A percentile compares a stretch with the other conserved stretches of the same genome.
These are phyloP conservation scores for Cladorrhinum samala DNA, from an alignment of 495 filamentous ascomycete genomes.

Conservation along the genomic window DNA sequence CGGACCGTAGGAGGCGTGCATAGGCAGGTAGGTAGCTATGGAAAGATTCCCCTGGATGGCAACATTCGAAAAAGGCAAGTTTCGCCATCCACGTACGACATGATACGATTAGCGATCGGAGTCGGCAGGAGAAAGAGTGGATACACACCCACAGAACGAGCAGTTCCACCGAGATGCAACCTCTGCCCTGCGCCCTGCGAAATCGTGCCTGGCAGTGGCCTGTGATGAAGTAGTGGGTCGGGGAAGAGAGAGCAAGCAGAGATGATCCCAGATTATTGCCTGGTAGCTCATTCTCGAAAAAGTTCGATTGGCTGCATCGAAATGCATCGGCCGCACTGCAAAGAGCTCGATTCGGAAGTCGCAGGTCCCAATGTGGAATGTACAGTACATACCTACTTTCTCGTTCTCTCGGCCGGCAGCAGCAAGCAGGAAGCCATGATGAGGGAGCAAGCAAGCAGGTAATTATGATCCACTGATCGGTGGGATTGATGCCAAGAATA, in stretches of 20 bases:
- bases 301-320: not conserved
- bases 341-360: slow-evolving; percentile 18
- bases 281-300: too few relatives aligned
- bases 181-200: not conserved
- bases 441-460: not conserved
- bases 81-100: too few relatives aligned
- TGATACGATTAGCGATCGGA: not conserved
- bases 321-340: slow-evolving; percentile 19
- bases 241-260: not conserved
- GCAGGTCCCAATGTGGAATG: slow-evolving; percentile 5
- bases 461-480: too few relatives aligned
- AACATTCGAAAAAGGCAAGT: too few relatives aligned
- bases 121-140: not conserved
- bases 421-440: not conserved
- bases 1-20: too few relatives aligned
- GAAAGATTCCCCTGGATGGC: too few relatives aligned
- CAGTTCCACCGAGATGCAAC: not conserved
- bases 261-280: too few relatives aligned
- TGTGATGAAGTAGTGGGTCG: not conserved
- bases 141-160: not conserved
- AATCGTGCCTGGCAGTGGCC: too few relatives aligned
- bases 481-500: too few relatives aligned
- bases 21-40: too few relatives aligned
- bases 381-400: not conserved
- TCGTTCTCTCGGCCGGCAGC: not conserved